These are phyloP conservation scores for Phytopythium cucurbitacearum DNA, from an alignment of 352 stramenopile species.

Conservation along the genomic window DNA sequence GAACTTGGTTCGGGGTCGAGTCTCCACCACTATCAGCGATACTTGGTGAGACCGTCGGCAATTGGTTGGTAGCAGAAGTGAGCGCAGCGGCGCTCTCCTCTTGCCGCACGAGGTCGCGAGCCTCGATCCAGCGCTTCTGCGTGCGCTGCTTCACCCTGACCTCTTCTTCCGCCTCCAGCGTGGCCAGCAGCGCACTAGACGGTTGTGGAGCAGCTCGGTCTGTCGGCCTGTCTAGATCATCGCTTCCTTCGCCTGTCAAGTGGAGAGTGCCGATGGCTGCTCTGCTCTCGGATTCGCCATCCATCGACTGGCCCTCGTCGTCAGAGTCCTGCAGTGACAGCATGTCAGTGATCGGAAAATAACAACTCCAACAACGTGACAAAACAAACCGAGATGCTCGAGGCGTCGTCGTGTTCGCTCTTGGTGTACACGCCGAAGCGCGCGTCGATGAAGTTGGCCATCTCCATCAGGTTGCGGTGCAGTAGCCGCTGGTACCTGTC, in stretches of 20 bases:
- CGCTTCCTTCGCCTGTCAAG: no score
- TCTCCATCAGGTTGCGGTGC: slow-evolving; percentile 74
- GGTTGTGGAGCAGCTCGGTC: not conserved
- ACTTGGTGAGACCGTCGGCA: slow-evolving; percentile 23
- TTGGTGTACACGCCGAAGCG: slow-evolving; percentile 74
- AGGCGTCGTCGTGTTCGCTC: slow-evolving; percentile 3
- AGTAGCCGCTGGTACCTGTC: slow-evolving; percentile 66
- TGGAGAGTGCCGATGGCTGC: no score
- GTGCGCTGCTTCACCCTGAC: slow-evolving; percentile 46
- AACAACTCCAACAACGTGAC: no score
- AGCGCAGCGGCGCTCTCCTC: slow-evolving; percentile 58
- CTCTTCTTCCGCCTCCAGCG: slow-evolving; percentile 51
- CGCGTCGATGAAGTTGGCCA: slow-evolving; percentile 76
- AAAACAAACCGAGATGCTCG: slow-evolving; percentile 1
- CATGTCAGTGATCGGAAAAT: not conserved
- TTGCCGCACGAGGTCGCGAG: slow-evolving; percentile 47
- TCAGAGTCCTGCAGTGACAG: slow-evolving; percentile 1
- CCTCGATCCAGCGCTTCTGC: slow-evolving; percentile 59
- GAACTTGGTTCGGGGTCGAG: no score
- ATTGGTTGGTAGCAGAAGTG: slow-evolving; percentile 27
- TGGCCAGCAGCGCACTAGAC: slow-evolving; percentile 35
- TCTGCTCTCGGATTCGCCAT: no score
- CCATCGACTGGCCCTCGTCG: slow-evolving; percentile 4
- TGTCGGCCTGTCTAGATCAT: no score
- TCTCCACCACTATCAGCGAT: not conserved